Base-by-base conservation (phyloP, 148 eudicot genomes). In the Chenopodium suecicum region DNA sequence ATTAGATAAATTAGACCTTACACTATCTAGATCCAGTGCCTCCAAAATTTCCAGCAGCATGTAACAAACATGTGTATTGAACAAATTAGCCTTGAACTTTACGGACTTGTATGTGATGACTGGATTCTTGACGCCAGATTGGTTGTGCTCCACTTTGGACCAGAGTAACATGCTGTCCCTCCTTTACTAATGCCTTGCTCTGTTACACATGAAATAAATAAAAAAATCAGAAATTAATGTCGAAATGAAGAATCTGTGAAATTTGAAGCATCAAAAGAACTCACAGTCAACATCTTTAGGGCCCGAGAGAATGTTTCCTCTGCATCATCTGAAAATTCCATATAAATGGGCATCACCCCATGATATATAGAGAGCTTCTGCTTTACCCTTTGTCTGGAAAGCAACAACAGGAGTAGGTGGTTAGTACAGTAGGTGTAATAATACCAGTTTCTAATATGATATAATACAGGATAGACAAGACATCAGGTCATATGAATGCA, bases 131-230 rank as follows among this genome's bases (percentile, higher is more conserved):
- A 62, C 99, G 98, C 99, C 99, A 96, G 79, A 96, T 96, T 41
- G 99, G 89, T 79, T 96, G 97, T 31, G 97, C 95, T 88, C 98
- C 99, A 83, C 99, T 96, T 86, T 94, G 99, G 73, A 96, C 99
- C 56, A 96, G 92, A 78, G 98, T 96, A 2, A 96, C 97, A 77
- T 90, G 78, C 63, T 94, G 89, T 11, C 93, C 98, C 63, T 91
- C 95, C 77, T 83, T 86, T 78, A 94, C 31, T 73, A 91, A 76
- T 47, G 85, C 84, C 89, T 96, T 96, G 73, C 85, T 90, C 99
- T 96, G 82, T 60, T 77, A 56, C 63, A 80, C 16, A 47, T 2
- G 77, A 72, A 63, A 32, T 11, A 16, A 79, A 44, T 13, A 66
- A 23, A 32, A 25, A 71, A 34, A 74, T 79, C 82, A 79, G 80